phyloP scores from a whole-genome alignment of 306 rosid species.

The peach (Prunus persica) region DNA sequence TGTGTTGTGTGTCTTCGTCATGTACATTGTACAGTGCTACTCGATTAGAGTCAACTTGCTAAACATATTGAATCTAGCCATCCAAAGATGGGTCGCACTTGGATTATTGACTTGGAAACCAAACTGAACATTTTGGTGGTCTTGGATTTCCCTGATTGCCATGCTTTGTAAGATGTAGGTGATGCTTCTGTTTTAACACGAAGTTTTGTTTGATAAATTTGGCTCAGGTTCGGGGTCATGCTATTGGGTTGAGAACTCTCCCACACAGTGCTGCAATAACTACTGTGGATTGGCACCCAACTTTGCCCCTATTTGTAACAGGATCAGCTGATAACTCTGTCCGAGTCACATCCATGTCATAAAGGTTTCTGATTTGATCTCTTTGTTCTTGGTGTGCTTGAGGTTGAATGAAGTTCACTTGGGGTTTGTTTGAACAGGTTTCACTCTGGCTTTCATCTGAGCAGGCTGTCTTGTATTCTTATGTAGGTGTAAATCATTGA shows the following conservation, averaged over 20 bases:
- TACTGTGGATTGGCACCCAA: constrained; percentile 97
- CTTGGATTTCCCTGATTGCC: constrained; percentile 6
- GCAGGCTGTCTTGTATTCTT: constrained; percentile 5
- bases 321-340: constrained; percentile 97
- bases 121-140: constrained; percentile 1
- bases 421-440: background rate
- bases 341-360: constrained; percentile 67
- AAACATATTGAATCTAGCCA: background rate
- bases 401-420: constrained; percentile 14
- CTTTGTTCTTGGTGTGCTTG: constrained; percentile 13
- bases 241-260: constrained; percentile 73
- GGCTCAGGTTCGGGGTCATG: constrained; percentile 63
- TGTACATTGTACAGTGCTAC: background rate
- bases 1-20: background rate
- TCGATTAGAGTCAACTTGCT: background rate
- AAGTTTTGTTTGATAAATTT: constrained; percentile 4
- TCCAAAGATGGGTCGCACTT: background rate
- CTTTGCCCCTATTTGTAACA: constrained; percentile 78
- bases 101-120: background rate
- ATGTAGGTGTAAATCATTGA: constrained; percentile 7
- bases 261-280: constrained; percentile 79
- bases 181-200: constrained; percentile 2
- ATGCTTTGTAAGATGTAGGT: background rate
- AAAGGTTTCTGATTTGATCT: constrained; percentile 13
- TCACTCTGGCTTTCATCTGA: background rate